Evolutionary conservation across 805 yeast genomes (phyloP).

Genomic region (Hanseniaspora vineae): DNA sequence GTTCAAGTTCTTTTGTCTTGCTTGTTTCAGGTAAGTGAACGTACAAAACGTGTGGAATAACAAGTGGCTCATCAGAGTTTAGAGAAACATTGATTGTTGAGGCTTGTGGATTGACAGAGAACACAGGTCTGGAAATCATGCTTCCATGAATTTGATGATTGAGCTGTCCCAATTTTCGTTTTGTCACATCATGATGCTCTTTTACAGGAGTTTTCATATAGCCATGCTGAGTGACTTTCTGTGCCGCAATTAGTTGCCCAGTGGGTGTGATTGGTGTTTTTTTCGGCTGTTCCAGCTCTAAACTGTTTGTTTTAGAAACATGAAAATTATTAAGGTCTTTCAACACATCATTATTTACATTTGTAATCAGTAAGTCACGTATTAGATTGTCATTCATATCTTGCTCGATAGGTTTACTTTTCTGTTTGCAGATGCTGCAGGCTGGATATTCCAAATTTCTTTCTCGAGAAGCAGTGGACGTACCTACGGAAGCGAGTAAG

Average conservation of each 20-base stretch:
- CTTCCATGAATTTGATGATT: background rate
- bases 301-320: background rate
- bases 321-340: background rate
- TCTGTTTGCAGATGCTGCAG: slow-evolving; percentile 18
- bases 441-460: slow-evolving; percentile 9
- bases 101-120: background rate
- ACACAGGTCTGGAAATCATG: background rate
- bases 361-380: background rate
- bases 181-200: background rate
- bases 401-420: slow-evolving; percentile 19
- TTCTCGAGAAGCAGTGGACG: background rate
- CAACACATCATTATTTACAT: background rate
- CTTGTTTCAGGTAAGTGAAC: slow-evolving; percentile 4
- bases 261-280: background rate
- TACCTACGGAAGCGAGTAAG: slow-evolving; percentile 16
- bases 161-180: background rate
- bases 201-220: slow-evolving; percentile 1
- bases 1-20: slow-evolving; percentile 5
- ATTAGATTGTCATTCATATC: slow-evolving; percentile 16
- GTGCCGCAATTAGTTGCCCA: background rate
- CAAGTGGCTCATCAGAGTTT: slow-evolving; percentile 8
- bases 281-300: background rate
- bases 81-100: background rate
- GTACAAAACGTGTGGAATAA: slow-evolving; percentile 12
- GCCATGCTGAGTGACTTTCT: background rate